A percentile compares a stretch with the other conserved stretches of the same genome.
Evolutionary conservation across 192 early-diverging fungal species (phyloP).

Genomic region (Backusella macrospora): DNA sequence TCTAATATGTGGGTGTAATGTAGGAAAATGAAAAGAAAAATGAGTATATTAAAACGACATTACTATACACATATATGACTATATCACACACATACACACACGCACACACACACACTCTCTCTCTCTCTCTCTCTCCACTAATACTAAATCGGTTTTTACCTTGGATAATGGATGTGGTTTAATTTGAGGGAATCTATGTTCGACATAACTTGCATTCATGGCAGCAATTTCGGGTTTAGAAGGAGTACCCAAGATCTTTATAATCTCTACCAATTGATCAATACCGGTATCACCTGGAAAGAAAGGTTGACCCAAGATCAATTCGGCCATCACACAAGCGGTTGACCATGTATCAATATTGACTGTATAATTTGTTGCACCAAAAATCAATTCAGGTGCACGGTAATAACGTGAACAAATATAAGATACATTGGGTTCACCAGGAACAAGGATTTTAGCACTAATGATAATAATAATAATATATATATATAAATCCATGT

Average conservation of each 20-base stretch:
- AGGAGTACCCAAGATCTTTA: constrained; percentile 97
- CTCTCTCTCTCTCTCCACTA: background rate
- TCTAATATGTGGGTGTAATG: constrained; percentile 49
- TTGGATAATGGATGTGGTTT: constrained; percentile 88
- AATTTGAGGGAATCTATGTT: constrained; percentile 98
- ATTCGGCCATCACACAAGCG: constrained; percentile 96
- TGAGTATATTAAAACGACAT: constrained; percentile 59
- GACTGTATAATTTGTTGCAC: constrained; percentile 90
- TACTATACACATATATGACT: constrained; percentile 78
- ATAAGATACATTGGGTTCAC: constrained; percentile 98
- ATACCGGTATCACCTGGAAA: constrained; percentile 97
- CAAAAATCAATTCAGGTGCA: constrained; percentile 96
- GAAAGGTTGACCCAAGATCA: constrained; percentile 90
- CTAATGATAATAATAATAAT: constrained; percentile 41
- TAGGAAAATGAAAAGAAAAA: constrained; percentile 19
- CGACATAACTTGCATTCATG: constrained; percentile 98
- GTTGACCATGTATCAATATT: constrained; percentile 94
- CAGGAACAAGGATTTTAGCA: constrained; percentile 94
- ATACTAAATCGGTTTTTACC: constrained; percentile 55
- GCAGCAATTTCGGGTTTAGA: constrained; percentile 93
- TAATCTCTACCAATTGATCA: constrained; percentile 99
- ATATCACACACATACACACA: no score
- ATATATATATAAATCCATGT: background rate
- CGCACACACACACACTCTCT: no score
- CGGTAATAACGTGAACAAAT: constrained; percentile 98